Base-by-base conservation (phyloP, 108 stramenopile genomes). In the Mayamaea pseudoterrestris region DNA sequence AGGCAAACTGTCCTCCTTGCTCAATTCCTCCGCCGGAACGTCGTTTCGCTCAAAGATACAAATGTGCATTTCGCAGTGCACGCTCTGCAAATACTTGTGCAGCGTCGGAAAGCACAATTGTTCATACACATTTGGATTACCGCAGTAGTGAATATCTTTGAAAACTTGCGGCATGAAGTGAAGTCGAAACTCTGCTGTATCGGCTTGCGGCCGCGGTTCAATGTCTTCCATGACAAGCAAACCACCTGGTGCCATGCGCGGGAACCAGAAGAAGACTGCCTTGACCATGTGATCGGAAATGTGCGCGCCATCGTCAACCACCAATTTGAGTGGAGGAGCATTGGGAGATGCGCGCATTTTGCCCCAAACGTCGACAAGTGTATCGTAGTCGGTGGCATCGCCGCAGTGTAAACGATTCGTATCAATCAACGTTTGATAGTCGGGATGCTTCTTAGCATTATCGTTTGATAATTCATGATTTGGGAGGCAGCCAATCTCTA, bases 11-110 rank as follows among this genome's bases (percentile, higher is more conserved):
- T 66, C 60, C 29, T 51, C 65, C 30, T 45, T 34, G 21, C 46
- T 48, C 3, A 35, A 53, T 35, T 66, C 54, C 4, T 18, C 55
- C 3, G 63, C 41, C 18, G 70, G 63, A 27, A 59, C 18, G 14
- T 71, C 55, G 41, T 76, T 76, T 8, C 74, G 58, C 35, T 68
- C 66, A 45, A 76, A 71, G 1, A 76, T 53, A 27, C 74, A 76
- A 56, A 76, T 71, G 39, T 76, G 74, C 71, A 78, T 69, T 50
- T 78, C 72, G 41, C 76, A 78, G 54, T 73, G 72, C 22, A 78
- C 50, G 9, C 65, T 57, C 17, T 57, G 35, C 2, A 78, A 39
- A 3, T 68, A 41, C 1, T 72, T 69, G 16, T 57, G 57, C 9
- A 78, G 41, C 3, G 61, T 70, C 8, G 76, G 76, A 41, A 78